These are phyloP conservation scores for Jatropha curcas DNA, from an alignment of 345 rosid genomes.

Conservation along the genomic window DNA sequence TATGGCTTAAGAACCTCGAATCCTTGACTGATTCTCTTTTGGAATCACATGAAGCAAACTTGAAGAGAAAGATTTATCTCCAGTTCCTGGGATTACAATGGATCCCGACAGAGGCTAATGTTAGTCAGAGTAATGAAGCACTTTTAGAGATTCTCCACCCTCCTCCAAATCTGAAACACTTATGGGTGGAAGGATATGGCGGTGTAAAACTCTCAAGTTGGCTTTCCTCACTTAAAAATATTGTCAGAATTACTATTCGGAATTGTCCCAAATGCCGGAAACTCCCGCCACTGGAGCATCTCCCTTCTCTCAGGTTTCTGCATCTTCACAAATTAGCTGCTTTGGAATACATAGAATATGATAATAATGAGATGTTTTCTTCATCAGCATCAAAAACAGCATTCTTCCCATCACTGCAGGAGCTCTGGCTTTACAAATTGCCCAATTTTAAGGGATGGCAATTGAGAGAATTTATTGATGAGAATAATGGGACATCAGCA, in stretches of 20 bases:
- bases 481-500: not conserved
- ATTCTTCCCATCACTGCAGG: conserved; percentile 11
- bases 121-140: not conserved
- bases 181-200: conserved; percentile 7
- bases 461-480: not conserved
- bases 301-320: conserved; percentile 12
- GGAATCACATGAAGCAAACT: conserved; percentile 15
- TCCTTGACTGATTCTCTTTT: not conserved
- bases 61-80: conserved; percentile 17
- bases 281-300: conserved; percentile 13
- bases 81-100: conserved; percentile 12
- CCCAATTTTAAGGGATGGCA: conserved; percentile 18
- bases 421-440: conserved; percentile 16
- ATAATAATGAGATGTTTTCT: not conserved
- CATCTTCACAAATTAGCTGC: not conserved
- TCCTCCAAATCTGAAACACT: conserved; percentile 17
- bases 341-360: conserved; percentile 17
- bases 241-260: not conserved
- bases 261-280: conserved; percentile 5
- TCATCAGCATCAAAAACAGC: not conserved
- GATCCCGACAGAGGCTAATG: not conserved
- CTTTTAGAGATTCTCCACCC: conserved; percentile 14
- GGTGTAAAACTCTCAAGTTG: conserved; percentile 12
- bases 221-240: conserved; percentile 8
- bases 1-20: conserved; percentile 8